phyloP scores from a whole-genome alignment of 2,329 filamentous ascomycete species.

The Xylaria multiplex region DNA sequence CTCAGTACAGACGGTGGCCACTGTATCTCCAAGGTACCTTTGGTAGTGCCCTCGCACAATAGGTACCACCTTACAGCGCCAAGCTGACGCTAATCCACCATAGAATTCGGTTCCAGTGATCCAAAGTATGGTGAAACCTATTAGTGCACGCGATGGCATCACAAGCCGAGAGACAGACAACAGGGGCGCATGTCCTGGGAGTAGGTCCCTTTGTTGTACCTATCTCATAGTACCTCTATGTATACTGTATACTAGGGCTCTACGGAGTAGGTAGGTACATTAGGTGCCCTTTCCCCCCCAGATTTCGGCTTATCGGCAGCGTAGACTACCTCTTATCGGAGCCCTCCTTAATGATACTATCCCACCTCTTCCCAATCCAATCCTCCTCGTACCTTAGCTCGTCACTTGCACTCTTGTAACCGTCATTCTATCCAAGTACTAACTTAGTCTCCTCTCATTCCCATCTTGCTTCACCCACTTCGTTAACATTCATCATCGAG shows the following conservation, averaged over 20 bases:
- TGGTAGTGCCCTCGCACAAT: no score
- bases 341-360: conserved; percentile 23
- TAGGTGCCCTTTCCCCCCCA: conserved; percentile 1
- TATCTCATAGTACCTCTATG: no score
- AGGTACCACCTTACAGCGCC: conserved; percentile 10
- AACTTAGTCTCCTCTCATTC: not conserved
- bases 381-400: not conserved
- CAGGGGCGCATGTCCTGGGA: no score
- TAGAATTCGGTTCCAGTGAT: conserved; percentile 21
- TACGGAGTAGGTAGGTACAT: no score
- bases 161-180: conserved; percentile 10
- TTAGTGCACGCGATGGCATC: conserved; percentile 24
- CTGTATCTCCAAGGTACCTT: not conserved
- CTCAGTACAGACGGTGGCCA: no score
- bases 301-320: conserved; percentile 28
- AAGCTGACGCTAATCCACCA: conserved; percentile 28
- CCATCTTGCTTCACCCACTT: not conserved
- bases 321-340: conserved; percentile 23
- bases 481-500: not conserved
- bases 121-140: conserved; percentile 29
- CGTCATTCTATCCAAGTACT: conserved; percentile 9
- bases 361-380: conserved; percentile 10
- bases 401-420: conserved; percentile 18
- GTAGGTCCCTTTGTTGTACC: no score
- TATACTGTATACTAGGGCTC: no score